A percentile compares a stretch with the other conserved stretches of the same genome.
These are phyloP conservation scores for Leptomonas pyrrhocoris DNA, from an alignment of 208 protist species.

Conservation along the genomic window DNA sequence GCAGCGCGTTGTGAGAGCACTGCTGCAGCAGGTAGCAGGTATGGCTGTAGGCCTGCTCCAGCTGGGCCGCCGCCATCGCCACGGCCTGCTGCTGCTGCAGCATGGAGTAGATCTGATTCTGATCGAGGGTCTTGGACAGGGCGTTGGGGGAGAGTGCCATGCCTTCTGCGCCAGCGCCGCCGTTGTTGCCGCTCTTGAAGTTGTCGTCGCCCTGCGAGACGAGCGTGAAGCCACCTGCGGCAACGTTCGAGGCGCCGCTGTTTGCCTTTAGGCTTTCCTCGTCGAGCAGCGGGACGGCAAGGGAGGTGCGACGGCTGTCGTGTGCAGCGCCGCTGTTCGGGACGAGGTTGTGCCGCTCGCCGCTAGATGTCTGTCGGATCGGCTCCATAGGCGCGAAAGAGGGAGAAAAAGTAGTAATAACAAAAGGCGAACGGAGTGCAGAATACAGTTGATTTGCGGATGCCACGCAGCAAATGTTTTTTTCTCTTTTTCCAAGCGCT, in stretches of 20 bases:
- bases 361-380: background rate
- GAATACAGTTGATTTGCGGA: no score
- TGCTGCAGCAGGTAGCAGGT: slow-evolving; percentile 65
- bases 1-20: slow-evolving; percentile 56
- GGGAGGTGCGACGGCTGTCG: slow-evolving; percentile 8
- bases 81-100: slow-evolving; percentile 57
- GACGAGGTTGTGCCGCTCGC: slow-evolving; percentile 31
- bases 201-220: slow-evolving; percentile 31
- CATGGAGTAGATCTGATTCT: slow-evolving; percentile 36
- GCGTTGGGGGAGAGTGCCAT: slow-evolving; percentile 8
- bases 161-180: background rate
- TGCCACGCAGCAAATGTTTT: no score
- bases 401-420: background rate
- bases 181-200: slow-evolving; percentile 9
- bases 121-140: slow-evolving; percentile 40
- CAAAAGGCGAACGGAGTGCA: slow-evolving; percentile 9
- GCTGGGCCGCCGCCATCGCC: slow-evolving; percentile 46
- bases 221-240: slow-evolving; percentile 24
- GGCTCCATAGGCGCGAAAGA: slow-evolving; percentile 14
- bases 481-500: no score
- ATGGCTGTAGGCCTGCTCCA: slow-evolving; percentile 68
- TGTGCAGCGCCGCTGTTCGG: slow-evolving; percentile 7
- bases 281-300: slow-evolving; percentile 37
- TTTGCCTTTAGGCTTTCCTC: slow-evolving; percentile 49
- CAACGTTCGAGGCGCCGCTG: background rate